Base-by-base conservation (phyloP, 495 filamentous ascomycete genomes). In the Tuber melanosporum region DNA sequence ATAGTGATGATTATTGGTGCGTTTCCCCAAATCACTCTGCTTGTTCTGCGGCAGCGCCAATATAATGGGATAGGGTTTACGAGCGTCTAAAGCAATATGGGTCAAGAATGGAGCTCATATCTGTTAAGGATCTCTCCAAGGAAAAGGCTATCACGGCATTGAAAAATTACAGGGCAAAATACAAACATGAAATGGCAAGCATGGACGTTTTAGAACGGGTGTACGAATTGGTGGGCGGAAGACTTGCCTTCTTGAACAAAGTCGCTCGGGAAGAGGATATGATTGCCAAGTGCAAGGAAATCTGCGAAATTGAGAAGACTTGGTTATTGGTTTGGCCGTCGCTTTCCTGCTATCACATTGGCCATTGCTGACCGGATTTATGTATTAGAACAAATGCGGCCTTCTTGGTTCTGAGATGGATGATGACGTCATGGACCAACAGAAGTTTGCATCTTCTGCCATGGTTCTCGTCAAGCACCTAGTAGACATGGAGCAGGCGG, bases 371-470 rank as follows among this genome's bases (percentile, higher is more conserved):
- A 72, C 20, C 5, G 22, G 71, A 22, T n/a, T 42, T 45, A 10
- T 45, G 39, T 72, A 45, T 26, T 36, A 77, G 78, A 98, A 97
- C 85, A 91, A 96, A 79, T 97, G 94, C 84, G 94, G 94, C 89
- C 96, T 98, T 77, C 89, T 99, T 15, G 95, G 95, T 22, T 86
- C 84, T 66, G 92, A 93, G 78, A 98, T 98, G 94, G 95, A 99
- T 80, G 95, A 99, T 85, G 95, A 99, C 85, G 95, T 98, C 57
- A 98, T 99, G 95, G 94, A 98, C 82, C 91, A 98, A 85, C 95
- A 98, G 80, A 99, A 99, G 83, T 95, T 92, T 85, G 91, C 95
- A 88, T 92, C 94, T 19, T 93, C 95, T 12, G 94, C 95, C 22
- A 95, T 98, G 90, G 93, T 98, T 22, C 88, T 99, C 4, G 95